phyloP scores from a whole-genome alignment of 441 rosid genomes.

The Adansonia gregorii region DNA sequence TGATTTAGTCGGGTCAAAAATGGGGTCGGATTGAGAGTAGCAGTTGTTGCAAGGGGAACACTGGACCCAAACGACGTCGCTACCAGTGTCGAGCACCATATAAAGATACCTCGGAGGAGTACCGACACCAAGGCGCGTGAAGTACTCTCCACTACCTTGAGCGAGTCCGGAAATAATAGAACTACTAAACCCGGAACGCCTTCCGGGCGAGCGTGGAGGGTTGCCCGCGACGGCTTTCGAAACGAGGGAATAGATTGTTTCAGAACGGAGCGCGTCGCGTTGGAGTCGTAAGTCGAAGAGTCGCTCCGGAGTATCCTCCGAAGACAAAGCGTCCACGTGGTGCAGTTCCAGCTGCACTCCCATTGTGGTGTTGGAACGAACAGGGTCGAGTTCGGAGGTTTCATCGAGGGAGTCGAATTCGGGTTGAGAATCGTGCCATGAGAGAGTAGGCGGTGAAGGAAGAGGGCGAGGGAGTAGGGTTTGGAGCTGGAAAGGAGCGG shows the following conservation, averaged over 20 bases:
- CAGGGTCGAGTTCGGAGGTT: conserved; percentile 24
- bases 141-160: conserved; percentile 92
- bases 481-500: conserved; percentile 46
- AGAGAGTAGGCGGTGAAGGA: conserved; percentile 45
- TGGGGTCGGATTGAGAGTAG: conserved; percentile 79
- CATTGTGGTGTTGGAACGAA: conserved; percentile 34
- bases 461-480: conserved; percentile 54
- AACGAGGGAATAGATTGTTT: conserved; percentile 45
- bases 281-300: conserved; percentile 67
- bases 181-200: conserved; percentile 65
- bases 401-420: conserved; percentile 22
- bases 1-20: conserved; percentile 78
- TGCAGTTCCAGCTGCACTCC: conserved; percentile 54
- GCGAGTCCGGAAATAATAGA: conserved; percentile 81
- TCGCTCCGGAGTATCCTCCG: conserved; percentile 45
- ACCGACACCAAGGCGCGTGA: conserved; percentile 88
- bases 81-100: conserved; percentile 92
- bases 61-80: conserved; percentile 94
- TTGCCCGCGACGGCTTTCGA: conserved; percentile 37
- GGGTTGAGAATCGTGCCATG: conserved; percentile 49
- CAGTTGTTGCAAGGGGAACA: conserved; percentile 85
- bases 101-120: conserved; percentile 72
- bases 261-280: conserved; percentile 61
- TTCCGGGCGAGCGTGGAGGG: conserved; percentile 30
- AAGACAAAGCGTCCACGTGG: conserved; percentile 68